Percentiles rank a stretch among this genome's conserved stretches.
phyloP scores from a whole-genome alignment of 2,329 filamentous ascomycete genomes.

The Cryphonectria naterciae region DNA sequence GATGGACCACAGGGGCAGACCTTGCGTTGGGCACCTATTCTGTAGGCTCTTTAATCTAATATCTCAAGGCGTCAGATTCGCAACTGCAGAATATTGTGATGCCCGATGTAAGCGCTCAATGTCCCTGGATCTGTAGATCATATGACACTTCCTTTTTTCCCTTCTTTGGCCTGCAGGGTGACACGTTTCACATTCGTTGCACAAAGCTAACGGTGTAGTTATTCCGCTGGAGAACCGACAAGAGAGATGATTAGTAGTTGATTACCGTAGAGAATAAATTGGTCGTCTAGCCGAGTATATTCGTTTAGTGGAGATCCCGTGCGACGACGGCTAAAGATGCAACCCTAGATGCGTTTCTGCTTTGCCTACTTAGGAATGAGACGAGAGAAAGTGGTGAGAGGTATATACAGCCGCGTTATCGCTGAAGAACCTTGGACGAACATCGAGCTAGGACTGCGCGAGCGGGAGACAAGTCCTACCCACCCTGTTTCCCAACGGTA shows the following conservation, averaged over 20 bases:
- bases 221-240: neutral
- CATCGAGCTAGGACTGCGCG: neutral
- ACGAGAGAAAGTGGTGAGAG: neutral
- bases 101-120: neutral
- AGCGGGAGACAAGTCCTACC: neutral
- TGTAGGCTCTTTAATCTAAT: neutral
- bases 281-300: neutral
- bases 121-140: neutral
- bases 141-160: neutral
- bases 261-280: neutral
- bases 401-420: neutral
- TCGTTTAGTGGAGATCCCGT: neutral
- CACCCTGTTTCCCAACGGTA: neutral
- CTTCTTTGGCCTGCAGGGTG: neutral
- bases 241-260: neutral
- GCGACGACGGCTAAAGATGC: neutral
- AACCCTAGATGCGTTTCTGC: neutral
- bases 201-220: neutral
- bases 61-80: neutral
- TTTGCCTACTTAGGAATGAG: neutral
- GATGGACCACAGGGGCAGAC: neutral
- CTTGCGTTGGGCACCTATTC: neutral
- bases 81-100: neutral
- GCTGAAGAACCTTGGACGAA: neutral
- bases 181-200: neutral